Base-by-base conservation (phyloP, 257 asterid genomes). In the Primulina eburnea region DNA sequence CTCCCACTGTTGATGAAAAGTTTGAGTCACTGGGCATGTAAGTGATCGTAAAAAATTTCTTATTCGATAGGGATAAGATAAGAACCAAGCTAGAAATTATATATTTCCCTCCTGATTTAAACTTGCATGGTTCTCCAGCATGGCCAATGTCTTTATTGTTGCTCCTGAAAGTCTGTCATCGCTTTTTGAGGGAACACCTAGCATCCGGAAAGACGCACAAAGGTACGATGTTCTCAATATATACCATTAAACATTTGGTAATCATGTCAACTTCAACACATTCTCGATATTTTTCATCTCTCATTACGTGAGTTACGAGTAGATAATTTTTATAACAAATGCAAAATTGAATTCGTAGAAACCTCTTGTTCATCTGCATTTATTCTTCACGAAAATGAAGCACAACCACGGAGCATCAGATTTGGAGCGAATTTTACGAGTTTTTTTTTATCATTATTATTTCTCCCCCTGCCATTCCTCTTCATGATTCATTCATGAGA, bases 1-100 rank as follows among this genome's bases (percentile, higher is more conserved):
- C 99, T 65, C 99, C 99, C 76, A 76, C 99, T 2, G 92, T 94
- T 56, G 99, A 94, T 82, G 99, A 94, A 80, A 94, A 94, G 83
- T 94, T 91, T 78, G 99, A 94, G 84, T 67, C 78, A 76, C 81
- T 94, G 75, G 93, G 99, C 86, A 94, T 91, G 99, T 94, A 87
- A 86, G 99, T 79, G 55, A 55, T 53, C 26, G 26, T 24, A 24
- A 24, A 24, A 24, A 24, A 0, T 56, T 69, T 71, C 67, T 70
- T 10, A 21, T 56, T 58, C 55, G 37, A 18, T 8, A 37, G 4
- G 34, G 57, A 20, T 17, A 37, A 43, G 57, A 20, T 17, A 37
- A 9, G 20, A 18, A 56, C 30, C 33, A 65, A 70, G 29, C 65
- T 61, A 38, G 17, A 71, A 37, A 18, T 20, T 9, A 16, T 12